Evolutionary conservation across 78 protist genomes (phyloP).

Genomic region (Neovahlkampfia damariscottae): DNA sequence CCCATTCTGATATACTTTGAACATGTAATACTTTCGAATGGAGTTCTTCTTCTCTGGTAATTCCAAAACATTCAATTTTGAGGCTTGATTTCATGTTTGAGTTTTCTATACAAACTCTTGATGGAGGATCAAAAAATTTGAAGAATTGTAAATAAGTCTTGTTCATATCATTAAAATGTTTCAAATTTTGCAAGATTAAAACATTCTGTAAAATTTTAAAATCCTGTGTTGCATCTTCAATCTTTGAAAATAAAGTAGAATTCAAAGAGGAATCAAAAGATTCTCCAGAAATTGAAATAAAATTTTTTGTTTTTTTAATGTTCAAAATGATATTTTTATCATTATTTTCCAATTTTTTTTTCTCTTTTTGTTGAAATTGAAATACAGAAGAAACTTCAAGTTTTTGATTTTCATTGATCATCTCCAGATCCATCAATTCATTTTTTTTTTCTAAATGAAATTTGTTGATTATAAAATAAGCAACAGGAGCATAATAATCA

Average conservation of each 20-base stretch:
- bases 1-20: conserved; percentile 73
- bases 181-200: neutral
- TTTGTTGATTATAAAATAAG: neutral
- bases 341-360: neutral
- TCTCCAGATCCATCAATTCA: neutral
- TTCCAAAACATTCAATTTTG: neutral
- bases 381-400: neutral
- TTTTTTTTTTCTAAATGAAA: conserved; percentile 13
- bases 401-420: neutral
- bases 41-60: neutral
- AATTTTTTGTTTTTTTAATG: neutral
- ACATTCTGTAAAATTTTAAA: neutral
- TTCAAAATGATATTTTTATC: neutral
- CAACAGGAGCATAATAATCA: conserved; percentile 36
- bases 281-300: neutral
- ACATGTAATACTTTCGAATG: conserved; percentile 52
- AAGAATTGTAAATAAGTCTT: conserved; percentile 14
- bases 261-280: neutral
- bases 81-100: neutral
- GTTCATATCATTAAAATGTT: conserved; percentile 9
- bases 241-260: neutral
- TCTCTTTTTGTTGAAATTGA: too few species aligned
- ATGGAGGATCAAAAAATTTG: conserved; percentile 14
- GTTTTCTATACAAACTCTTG: conserved; percentile 13
- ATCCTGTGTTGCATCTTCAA: neutral